phyloP scores from a whole-genome alignment of 129 eudicot genomes.

The Scalesia atractyloides region DNA sequence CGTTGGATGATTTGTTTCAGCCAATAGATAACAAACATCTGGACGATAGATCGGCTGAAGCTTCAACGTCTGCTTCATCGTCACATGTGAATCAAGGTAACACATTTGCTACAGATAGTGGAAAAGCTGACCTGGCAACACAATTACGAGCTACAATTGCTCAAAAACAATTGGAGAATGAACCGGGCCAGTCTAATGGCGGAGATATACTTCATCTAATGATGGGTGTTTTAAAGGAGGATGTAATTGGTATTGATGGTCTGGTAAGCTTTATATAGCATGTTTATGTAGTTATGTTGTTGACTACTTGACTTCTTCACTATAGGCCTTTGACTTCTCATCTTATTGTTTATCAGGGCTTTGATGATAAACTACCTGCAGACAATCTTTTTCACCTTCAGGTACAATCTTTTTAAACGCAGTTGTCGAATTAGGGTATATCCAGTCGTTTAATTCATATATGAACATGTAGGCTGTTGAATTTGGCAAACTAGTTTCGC shows the following conservation, averaged over 20 bases:
- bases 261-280: conserved; percentile 53
- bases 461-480: conserved; percentile 71
- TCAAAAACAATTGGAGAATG: conserved; percentile 86
- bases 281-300: conserved; percentile 18
- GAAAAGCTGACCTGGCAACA: conserved; percentile 76
- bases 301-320: conserved; percentile 22
- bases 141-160: conserved; percentile 89
- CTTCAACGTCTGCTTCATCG: conserved; percentile 77
- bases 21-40: conserved; percentile 54
- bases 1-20: conserved; percentile 85
- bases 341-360: conserved; percentile 58
- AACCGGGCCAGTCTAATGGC: conserved; percentile 63
- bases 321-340: conserved; percentile 15
- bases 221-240: conserved; percentile 88
- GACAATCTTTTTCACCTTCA: conserved; percentile 87
- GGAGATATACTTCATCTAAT: conserved; percentile 82
- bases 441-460: conserved; percentile 9
- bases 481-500: conserved; percentile 79
- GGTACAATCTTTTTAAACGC: conserved; percentile 38
- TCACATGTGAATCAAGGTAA: conserved; percentile 50
- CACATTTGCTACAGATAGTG: conserved; percentile 42
- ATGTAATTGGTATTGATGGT: conserved; percentile 77
- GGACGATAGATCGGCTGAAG: conserved; percentile 59
- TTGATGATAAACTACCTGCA: conserved; percentile 91
- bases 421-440: conserved; percentile 7